These are phyloP conservation scores for Sporothrix humicola DNA, from an alignment of 2,329 filamentous ascomycete genomes.

Conservation along the genomic window DNA sequence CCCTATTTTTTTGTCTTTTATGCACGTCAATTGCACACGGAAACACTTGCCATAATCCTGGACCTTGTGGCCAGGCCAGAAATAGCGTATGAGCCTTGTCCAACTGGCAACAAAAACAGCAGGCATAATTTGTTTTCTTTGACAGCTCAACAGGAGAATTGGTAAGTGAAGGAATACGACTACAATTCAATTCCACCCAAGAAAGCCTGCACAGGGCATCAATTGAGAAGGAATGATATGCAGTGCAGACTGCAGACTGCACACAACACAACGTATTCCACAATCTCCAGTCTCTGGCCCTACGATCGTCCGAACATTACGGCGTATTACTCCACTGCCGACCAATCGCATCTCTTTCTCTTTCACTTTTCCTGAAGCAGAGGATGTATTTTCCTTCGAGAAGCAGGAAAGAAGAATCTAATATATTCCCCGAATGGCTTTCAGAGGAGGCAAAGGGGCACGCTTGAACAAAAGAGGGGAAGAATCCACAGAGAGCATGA, in stretches of 20 bases:
- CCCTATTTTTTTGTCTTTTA: background rate
- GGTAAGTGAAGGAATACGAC: background rate
- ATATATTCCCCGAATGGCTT: slow-evolving; percentile 25
- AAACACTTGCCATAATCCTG: background rate
- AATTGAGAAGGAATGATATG: background rate
- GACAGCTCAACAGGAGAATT: background rate
- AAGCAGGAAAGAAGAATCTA: slow-evolving; percentile 23
- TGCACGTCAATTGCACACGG: slow-evolving; percentile 4
- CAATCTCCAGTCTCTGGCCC: background rate
- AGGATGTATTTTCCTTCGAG: background rate
- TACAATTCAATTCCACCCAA: background rate
- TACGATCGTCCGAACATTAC: slow-evolving; percentile 23
- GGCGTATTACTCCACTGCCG: background rate
- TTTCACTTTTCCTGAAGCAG: background rate
- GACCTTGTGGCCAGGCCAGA: background rate
- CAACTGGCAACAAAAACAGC: too few species aligned
- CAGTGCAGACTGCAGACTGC: background rate
- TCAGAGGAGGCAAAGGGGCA: background rate
- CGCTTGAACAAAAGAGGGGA: background rate
- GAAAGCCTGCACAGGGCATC: background rate
- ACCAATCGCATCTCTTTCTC: background rate
- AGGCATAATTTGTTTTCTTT: background rate
- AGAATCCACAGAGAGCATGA: background rate
- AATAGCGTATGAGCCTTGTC: background rate
- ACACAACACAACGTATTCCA: background rate